Percentiles rank a stretch among this genome's conserved stretches.
These are phyloP conservation scores for Cryptococcus sp. DNA, from an alignment of 1,284 basidiomycete species.

Conservation along the genomic window DNA sequence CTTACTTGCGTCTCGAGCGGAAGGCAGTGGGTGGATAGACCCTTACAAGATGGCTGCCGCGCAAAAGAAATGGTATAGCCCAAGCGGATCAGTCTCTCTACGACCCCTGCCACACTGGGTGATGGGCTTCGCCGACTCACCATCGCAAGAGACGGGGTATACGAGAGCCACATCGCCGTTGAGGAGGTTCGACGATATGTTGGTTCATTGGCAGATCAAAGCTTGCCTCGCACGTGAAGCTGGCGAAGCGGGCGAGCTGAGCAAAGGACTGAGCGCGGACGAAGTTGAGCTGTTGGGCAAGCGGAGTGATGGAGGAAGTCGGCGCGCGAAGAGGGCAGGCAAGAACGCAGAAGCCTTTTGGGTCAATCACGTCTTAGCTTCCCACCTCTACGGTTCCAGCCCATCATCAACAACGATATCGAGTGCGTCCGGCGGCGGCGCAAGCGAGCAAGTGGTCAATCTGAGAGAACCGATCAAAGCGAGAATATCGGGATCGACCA, in stretches of 20 bases:
- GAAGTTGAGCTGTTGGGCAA: slow-evolving; percentile 26
- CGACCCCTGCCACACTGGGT: slow-evolving; percentile 60
- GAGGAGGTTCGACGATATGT: slow-evolving; percentile 78
- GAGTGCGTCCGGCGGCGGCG: neutral
- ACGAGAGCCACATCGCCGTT: slow-evolving; percentile 84
- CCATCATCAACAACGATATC: slow-evolving; percentile 1
- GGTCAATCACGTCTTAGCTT: slow-evolving; percentile 25
- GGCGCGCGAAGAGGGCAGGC: slow-evolving; percentile 23
- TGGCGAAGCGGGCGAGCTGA: slow-evolving; percentile 8
- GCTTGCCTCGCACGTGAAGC: slow-evolving; percentile 58
- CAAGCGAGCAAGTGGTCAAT: slow-evolving; percentile 5
- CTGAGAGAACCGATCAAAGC: slow-evolving; percentile 19
- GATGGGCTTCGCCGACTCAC: slow-evolving; percentile 64
- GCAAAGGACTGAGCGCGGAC: slow-evolving; percentile 21
- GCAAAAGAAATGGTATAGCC: slow-evolving; percentile 8
- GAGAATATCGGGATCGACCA: slow-evolving; percentile 18
- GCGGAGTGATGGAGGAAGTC: slow-evolving; percentile 22
- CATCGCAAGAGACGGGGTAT: slow-evolving; percentile 64
- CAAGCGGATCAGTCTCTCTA: slow-evolving; percentile 10
- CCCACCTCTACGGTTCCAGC: neutral
- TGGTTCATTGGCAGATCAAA: slow-evolving; percentile 95
- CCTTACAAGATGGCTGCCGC: slow-evolving; percentile 15
- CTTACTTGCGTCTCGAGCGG: slow-evolving; percentile 40
- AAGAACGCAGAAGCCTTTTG: slow-evolving; percentile 30
- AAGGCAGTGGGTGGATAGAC: slow-evolving; percentile 42